Base-by-base conservation (phyloP, 2,329 filamentous ascomycete genomes). In the Colletotrichum sp. region DNA sequence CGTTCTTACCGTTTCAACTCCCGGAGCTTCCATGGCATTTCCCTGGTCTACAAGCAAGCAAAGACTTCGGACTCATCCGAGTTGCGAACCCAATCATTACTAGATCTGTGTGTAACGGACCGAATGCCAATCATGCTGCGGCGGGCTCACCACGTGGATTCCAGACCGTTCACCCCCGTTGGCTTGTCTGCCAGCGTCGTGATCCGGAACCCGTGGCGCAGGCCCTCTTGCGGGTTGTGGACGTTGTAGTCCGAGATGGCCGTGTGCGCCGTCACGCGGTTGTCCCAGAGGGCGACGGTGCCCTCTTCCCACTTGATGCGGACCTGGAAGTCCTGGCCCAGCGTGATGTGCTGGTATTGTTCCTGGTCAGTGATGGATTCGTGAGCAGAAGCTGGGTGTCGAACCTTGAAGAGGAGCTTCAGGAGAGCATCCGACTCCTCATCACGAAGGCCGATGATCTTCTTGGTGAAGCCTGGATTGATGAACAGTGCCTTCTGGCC, bases 391-490 rank as follows among this genome's bases (percentile, higher is more conserved):
- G 3, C 2, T 6, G 70, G 18, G 38, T 12, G 38, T 7, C 78
- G 4, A 73, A 83, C 82, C 74, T 88, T 84, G 78, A 88, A 95
- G 8, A 96, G 86, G 84, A 96, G 94, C 80, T 94, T 92, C 71
- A 96, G 88, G 12, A 96, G 86, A 64, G 89, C 89, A 78, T 97
- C 95, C 3, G 93, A 95, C 82, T 98, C 96, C 81, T 98, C 95
- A 82, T 95, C 95, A 85, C 98, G 97, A 81, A 93, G 91, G 15
- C 95, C 95, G 2, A 96, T 91, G 70, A 98, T 96, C 34, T 93
- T 89, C 66, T 95, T 92, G 6, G 94, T 96, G 85, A 97, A 78
- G 3, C 73, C 77, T 2, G 75, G 73, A 61, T 79, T 88, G 67
- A 81, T 70, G 66, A 81, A 82, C 3, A 82, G 71, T 1, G 80